Percentiles rank a stretch among this genome's conserved stretches.
Evolutionary conservation across 1,284 basidiomycete species (phyloP).

Genomic region (Cutaneotrichosporon mucoides): DNA sequence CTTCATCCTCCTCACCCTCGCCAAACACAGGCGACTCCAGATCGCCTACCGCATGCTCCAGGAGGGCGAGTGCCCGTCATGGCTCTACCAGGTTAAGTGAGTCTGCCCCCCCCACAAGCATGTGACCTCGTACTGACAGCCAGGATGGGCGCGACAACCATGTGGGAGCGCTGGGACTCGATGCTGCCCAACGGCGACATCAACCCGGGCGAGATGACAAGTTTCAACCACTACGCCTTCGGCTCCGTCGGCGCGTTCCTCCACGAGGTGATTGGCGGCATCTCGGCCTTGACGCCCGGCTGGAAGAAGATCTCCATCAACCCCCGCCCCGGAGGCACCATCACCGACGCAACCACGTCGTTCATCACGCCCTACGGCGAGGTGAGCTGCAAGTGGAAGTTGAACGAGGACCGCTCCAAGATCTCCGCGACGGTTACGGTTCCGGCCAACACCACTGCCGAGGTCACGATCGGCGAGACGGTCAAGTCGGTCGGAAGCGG

Average conservation of each 20-base stretch:
- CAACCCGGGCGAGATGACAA: slow-evolving; percentile 43
- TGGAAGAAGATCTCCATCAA: slow-evolving; percentile 30
- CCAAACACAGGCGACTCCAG: slow-evolving; percentile 15
- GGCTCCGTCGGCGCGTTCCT: slow-evolving; percentile 40
- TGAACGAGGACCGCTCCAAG: slow-evolving; percentile 9
- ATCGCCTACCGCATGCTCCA: slow-evolving; percentile 46
- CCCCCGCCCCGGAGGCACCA: slow-evolving; percentile 40
- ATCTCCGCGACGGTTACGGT: slow-evolving; percentile 21
- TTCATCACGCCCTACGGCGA: slow-evolving; percentile 27
- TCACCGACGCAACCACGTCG: slow-evolving; percentile 27
- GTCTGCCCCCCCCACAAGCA: background rate
- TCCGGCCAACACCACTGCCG: slow-evolving; percentile 30
- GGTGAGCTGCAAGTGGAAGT: slow-evolving; percentile 20
- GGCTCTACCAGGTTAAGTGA: slow-evolving; percentile 34
- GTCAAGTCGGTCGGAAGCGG: background rate
- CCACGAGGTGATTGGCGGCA: slow-evolving; percentile 35
- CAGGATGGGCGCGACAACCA: slow-evolving; percentile 44
- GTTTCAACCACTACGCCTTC: slow-evolving; percentile 47
- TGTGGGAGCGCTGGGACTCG: slow-evolving; percentile 44
- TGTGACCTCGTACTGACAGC: background rate
- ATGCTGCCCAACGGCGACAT: slow-evolving; percentile 35
- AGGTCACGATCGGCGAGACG: slow-evolving; percentile 9
- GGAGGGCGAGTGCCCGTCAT: slow-evolving; percentile 35
- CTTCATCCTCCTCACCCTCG: slow-evolving; percentile 30
- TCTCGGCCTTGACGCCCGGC: slow-evolving; percentile 27